phyloP scores from a whole-genome alignment of 192 early-diverging fungal genomes.

The Glomus cerebriforme region DNA sequence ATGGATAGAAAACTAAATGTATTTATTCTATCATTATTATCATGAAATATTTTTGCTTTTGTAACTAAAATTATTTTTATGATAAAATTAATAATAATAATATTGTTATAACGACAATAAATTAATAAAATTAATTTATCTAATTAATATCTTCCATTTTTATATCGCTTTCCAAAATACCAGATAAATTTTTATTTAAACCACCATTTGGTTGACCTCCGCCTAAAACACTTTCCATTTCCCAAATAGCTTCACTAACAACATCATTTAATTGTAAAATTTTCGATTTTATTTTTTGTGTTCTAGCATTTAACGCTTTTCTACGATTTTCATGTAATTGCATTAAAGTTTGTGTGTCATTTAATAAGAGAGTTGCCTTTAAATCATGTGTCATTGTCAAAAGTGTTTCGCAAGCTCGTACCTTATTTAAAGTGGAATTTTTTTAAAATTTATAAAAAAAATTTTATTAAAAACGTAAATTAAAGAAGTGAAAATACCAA shows the following conservation, averaged over 20 bases:
- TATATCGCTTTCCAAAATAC: not conserved
- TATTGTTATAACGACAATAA: too few relatives aligned
- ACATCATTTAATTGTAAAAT: constrained; percentile 25
- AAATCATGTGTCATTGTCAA: constrained; percentile 28
- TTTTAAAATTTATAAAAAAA: not conserved
- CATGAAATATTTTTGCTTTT: too few relatives aligned
- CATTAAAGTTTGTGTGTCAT: constrained; percentile 29
- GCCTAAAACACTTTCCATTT: constrained; percentile 31
- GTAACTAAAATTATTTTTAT: not conserved
- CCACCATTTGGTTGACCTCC: not conserved
- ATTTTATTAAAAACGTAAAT: not conserved
- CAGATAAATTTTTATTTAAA: not conserved
- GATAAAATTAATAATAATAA: too few relatives aligned
- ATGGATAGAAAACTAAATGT: too few relatives aligned
- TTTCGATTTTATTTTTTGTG: constrained; percentile 29
- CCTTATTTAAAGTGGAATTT: not conserved
- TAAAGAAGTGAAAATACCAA: constrained; percentile 11
- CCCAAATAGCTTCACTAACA: constrained; percentile 28
- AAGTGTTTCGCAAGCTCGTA: constrained; percentile 21
- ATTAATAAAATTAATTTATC: too few relatives aligned
- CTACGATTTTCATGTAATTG: constrained; percentile 8
- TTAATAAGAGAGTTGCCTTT: constrained; percentile 26
- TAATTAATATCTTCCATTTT: not conserved
- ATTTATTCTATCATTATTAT: too few relatives aligned
- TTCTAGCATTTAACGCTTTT: constrained; percentile 12